Base-by-base conservation (phyloP, 2,329 filamentous ascomycete genomes). In the Cladorrhinum sp. region DNA sequence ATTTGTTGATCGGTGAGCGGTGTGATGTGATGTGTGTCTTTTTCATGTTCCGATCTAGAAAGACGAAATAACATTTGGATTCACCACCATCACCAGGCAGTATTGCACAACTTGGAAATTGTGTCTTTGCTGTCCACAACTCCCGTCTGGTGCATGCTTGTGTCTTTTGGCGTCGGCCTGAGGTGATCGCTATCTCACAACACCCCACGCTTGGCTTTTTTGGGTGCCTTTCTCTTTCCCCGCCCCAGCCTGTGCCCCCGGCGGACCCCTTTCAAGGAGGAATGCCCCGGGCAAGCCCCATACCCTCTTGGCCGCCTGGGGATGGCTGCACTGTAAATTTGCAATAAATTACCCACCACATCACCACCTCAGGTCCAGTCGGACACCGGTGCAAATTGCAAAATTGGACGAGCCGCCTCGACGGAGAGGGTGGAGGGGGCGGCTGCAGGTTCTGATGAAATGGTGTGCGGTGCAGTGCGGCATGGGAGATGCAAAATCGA, bases 371-470 rank as follows among this genome's bases (percentile, higher is more conserved):
- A 49, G 53, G 30, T 51, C 36, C 52, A 61, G 63, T 59, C 21
- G 55, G 62, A 66, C 60, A 64, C 62, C 61, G 65, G 60, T 60
- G 62, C 58, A 62, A 54, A 63, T 60, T 66, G 51, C 60, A 62
- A 53, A 55, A 61, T 36, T 26, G 26, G 23, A 39, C 53, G 33
- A 23, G 33, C 52, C 10, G 21, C 33, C 50, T 55, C 46, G 28
- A 42, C 5, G 54, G 57, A 56, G 61, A 36, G n/a, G 59, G n/a
- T n/a, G 58, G 20, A 48, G 58, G 66, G 60, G 58, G 46, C 50
- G 62, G 63, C 50, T 65, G 65, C 64, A 67, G 60, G 55, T 30
- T 57, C n/a, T 51, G 21, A 51, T 46, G 42, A 46, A 49, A 57
- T 26, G 16, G 24, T 28, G 23, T 57, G 24, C 16, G 54, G 18